Evolutionary conservation across 2,329 filamentous ascomycete species (phyloP).

Genomic region (Fusarium sp.): DNA sequence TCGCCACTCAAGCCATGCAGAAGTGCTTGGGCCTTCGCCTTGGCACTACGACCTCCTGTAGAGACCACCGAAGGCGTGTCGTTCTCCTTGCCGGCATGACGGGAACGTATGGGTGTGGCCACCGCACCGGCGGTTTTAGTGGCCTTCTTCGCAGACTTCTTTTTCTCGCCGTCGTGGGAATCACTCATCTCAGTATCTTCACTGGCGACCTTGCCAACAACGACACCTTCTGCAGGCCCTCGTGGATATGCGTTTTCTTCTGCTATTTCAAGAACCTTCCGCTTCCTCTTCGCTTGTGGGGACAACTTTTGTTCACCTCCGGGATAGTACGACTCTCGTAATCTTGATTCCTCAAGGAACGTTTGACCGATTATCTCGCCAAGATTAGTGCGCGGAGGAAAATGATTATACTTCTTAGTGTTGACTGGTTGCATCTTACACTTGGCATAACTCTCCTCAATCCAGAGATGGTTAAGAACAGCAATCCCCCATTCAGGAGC

Average conservation of each 20-base stretch:
- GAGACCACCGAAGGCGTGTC: constrained; percentile 77
- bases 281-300: constrained; percentile 61
- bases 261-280: constrained; percentile 63
- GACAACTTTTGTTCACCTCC: constrained; percentile 67
- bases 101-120: constrained; percentile 57
- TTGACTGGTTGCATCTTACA: constrained; percentile 82
- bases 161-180: constrained; percentile 57
- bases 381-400: constrained; percentile 89
- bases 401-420: constrained; percentile 83
- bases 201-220: constrained; percentile 57
- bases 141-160: constrained; percentile 50
- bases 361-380: constrained; percentile 94
- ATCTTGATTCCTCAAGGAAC: constrained; percentile 74
- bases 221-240: constrained; percentile 63
- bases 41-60: constrained; percentile 86
- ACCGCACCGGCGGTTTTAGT: constrained; percentile 36
- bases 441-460: constrained; percentile 96
- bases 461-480: constrained; percentile 94
- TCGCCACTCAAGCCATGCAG: constrained; percentile 85
- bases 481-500: constrained; percentile 92
- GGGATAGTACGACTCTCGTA: constrained; percentile 77
- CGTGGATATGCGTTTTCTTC: constrained; percentile 64
- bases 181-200: constrained; percentile 59
- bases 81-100: constrained; percentile 81
- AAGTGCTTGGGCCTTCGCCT: constrained; percentile 82